These are phyloP conservation scores for Annulohypoxylon truncatum DNA, from an alignment of 2,329 filamentous ascomycete genomes.

Conservation along the genomic window DNA sequence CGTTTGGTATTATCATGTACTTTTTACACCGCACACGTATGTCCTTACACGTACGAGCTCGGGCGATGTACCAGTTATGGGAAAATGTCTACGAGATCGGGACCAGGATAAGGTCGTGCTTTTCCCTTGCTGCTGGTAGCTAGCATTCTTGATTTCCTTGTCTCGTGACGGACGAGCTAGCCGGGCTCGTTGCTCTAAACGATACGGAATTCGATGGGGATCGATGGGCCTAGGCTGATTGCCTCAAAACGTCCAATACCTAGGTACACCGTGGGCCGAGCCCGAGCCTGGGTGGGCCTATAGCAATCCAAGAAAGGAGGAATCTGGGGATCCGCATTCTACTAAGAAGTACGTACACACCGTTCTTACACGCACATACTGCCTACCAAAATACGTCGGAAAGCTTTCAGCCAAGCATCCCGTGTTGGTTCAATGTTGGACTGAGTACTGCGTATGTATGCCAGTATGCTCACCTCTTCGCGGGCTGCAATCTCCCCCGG, in stretches of 20 bases:
- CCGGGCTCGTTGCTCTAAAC: neutral
- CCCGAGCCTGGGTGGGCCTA: constrained; percentile 21
- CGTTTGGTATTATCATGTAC: constrained; percentile 10
- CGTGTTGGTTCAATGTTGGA: neutral
- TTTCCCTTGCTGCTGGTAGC: constrained; percentile 3
- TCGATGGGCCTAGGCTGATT: constrained; percentile 11
- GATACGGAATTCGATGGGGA: neutral
- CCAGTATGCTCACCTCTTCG: constrained; percentile 2
- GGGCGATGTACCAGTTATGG: constrained; percentile 21
- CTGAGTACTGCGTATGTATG: no score
- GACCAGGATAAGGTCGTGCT: constrained; percentile 21
- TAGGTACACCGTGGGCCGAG: constrained; percentile 19
- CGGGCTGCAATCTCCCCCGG: constrained; percentile 34
- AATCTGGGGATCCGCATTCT: constrained; percentile 37
- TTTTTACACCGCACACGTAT: constrained; percentile 1
- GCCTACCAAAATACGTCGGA: constrained; percentile 14
- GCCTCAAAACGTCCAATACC: constrained; percentile 33
- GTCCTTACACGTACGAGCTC: constrained; percentile 25
- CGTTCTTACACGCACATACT: neutral
- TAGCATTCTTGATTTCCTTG: constrained; percentile 26
- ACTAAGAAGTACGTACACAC: constrained; percentile 1
- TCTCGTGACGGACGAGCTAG: constrained; percentile 32
- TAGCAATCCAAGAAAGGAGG: constrained; percentile 22
- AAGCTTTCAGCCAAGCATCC: constrained; percentile 10
- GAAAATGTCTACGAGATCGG: constrained; percentile 11